Conservation (phyloP, 768 basidiomycete species). For the Leccinum imitatum region DNA sequence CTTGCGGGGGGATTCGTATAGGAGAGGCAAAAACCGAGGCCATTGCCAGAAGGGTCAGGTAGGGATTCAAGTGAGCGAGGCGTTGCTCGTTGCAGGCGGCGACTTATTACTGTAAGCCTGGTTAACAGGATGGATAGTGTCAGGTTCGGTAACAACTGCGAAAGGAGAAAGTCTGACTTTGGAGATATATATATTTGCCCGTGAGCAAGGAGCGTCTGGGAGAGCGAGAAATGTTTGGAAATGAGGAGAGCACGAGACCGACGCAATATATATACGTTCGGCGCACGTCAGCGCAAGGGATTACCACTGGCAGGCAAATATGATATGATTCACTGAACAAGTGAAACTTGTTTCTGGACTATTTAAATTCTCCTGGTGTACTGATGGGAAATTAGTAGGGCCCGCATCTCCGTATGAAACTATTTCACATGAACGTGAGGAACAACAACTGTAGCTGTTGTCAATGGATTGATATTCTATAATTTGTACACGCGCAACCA, state of each 20-base stretch:
- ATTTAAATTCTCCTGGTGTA: not conserved
- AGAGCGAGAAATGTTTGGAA: conserved; percentile 3
- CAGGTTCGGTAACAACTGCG: conserved; percentile 3
- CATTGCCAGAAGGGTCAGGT: conserved; percentile 11
- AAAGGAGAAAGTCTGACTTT: conserved; percentile 1
- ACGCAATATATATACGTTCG: not conserved
- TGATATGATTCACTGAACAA: not conserved
- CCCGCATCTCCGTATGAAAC: not conserved
- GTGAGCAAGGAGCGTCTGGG: conserved; percentile 15
- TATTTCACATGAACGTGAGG: not conserved
- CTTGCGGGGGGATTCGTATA: not conserved
- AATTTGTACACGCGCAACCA: not conserved
- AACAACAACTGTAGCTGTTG: not conserved
- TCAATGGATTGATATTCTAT: not conserved
- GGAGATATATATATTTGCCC: conserved; percentile 11
- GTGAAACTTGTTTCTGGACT: not conserved
- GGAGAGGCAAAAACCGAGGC: not conserved
- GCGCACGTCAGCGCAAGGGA: not conserved
- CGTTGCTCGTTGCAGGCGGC: not conserved
- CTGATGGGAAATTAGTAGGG: not conserved
- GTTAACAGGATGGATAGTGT: not conserved
- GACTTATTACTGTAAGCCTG: not conserved
- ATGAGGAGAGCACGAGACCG: not conserved
- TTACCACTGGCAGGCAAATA: not conserved
- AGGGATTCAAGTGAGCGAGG: not conserved